Conservation (phyloP, 768 basidiomycete genomes). For the Hebeloma cylindrosporum region DNA sequence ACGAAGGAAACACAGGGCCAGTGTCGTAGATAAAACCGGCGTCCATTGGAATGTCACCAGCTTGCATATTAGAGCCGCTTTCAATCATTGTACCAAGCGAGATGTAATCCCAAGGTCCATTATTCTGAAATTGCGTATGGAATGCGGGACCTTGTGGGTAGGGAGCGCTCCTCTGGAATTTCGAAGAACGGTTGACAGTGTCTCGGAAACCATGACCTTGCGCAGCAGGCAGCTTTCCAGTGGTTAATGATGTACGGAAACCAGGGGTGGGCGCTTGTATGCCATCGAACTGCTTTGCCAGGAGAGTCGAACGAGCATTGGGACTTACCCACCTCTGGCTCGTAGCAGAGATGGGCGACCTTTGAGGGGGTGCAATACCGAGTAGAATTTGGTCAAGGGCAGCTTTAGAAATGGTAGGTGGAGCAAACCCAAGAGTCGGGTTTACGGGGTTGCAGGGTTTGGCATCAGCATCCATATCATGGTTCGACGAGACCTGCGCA, state of each 20-base stretch:
- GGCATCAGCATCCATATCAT: no score
- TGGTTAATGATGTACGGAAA: not conserved
- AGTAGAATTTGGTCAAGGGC: conserved; percentile 5
- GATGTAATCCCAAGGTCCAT: conserved; percentile 16
- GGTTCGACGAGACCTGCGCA: no score
- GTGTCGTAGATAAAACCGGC: no score
- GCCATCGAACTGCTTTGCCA: conserved; percentile 3
- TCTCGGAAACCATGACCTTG: not conserved
- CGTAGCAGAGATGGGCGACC: conserved; percentile 11
- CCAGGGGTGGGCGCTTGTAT: conserved; percentile 8
- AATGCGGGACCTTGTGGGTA: conserved; percentile 16
- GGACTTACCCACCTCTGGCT: not conserved
- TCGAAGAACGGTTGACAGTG: not conserved
- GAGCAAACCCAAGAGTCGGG: no score
- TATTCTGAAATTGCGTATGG: conserved; percentile 15
- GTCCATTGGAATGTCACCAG: no score
- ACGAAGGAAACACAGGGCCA: no score
- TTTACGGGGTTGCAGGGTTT: no score
- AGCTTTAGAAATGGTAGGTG: no score
- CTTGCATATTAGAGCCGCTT: not conserved
- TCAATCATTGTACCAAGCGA: not conserved
- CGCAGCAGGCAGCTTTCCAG: not conserved
- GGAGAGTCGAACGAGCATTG: conserved; percentile 6
- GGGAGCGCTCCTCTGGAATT: conserved; percentile 2
- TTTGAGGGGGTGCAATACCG: conserved; percentile 13